A percentile compares a stretch with the other conserved stretches of the same genome.
Evolutionary conservation across 1,139 yeast genomes (phyloP).

Genomic region (Zygoascus meyerae): DNA sequence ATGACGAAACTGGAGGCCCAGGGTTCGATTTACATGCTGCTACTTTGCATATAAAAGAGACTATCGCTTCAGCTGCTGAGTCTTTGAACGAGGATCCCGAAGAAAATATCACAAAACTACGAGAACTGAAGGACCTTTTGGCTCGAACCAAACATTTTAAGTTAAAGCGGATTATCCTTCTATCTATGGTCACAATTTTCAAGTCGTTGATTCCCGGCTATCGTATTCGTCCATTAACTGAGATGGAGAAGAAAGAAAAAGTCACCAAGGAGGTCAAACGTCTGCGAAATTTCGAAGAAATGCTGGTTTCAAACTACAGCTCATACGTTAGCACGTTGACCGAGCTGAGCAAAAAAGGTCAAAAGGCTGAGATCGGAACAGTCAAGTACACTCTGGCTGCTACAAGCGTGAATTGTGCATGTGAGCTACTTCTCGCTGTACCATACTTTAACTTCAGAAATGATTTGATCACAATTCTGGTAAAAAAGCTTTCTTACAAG

Average conservation of each 20-base stretch:
- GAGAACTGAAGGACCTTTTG: constrained; percentile 63
- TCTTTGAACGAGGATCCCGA: constrained; percentile 84
- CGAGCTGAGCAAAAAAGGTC: constrained; percentile 25
- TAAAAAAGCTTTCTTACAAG: constrained; percentile 39
- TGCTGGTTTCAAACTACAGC: constrained; percentile 62
- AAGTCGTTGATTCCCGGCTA: constrained; percentile 85
- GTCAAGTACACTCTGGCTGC: constrained; percentile 44
- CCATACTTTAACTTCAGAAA: constrained; percentile 76
- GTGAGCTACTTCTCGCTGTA: constrained; percentile 64
- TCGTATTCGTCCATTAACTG: constrained; percentile 75
- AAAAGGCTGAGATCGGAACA: constrained; percentile 30
- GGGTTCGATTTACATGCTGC: constrained; percentile 39
- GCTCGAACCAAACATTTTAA: constrained; percentile 60
- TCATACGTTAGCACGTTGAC: constrained; percentile 56
- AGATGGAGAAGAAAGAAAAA: constrained; percentile 71
- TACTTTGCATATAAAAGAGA: constrained; percentile 64
- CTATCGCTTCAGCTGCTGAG: constrained; percentile 75
- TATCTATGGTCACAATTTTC: constrained; percentile 79
- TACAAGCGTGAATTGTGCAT: constrained; percentile 67
- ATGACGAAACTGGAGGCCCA: constrained; percentile 42
- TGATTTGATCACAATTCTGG: constrained; percentile 61
- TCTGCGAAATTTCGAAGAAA: constrained; percentile 74
- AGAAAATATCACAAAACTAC: constrained; percentile 61
- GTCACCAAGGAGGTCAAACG: constrained; percentile 77
- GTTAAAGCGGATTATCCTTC: constrained; percentile 65